Base-by-base conservation (phyloP, 495 filamentous ascomycete species). In the Xanthoparmelia taractica region DNA sequence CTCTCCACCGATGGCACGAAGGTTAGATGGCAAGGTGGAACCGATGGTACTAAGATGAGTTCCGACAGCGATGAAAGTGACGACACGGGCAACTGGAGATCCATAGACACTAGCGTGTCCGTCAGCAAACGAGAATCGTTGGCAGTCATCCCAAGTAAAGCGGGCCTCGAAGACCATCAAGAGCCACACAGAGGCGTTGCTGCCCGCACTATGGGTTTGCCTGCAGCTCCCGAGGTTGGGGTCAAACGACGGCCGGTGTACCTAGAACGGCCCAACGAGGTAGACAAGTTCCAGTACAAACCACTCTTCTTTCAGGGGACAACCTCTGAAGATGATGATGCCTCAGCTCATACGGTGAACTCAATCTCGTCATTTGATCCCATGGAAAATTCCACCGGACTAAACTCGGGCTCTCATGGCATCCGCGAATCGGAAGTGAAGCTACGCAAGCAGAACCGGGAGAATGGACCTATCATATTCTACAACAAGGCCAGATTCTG, bases 381-480 rank as follows among this genome's bases (percentile, higher is more conserved):
- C 36, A 29, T 40, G 11, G 59, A 63, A 33, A 37, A 41, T 55
- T 43, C 41, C 13, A 60, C 25, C 69, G 73, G 63, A 63, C 71
- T n/a, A 75, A 79, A 63, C 12, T 64, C 67, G n/a, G 65, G 64
- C 52, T 63, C 50, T 11, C 56, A 69, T 45, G 66, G 23, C 25
- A 52, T 64, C 8, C 67, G 41, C n/a, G 60, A 65, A 59, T 23
- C 45, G 41, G 43, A 64, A 58, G 17, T 66, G 58, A 61, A 72
- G 60, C 61, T 72, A 58, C 62, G 73, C 56, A 73, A 75, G 65
- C 69, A 73, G 41, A 78, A 79, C 73, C 77, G 59, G 75, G 79
- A 79, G 23, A 85, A 84, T 67, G 89, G 90, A 17, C 86, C 89
- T 25, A 90, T 92, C 67, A 87, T 91, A 56, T 93, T 87, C 70